Conservation (phyloP, 2,329 filamentous ascomycete species). For the Trichoderma semiorbis region DNA sequence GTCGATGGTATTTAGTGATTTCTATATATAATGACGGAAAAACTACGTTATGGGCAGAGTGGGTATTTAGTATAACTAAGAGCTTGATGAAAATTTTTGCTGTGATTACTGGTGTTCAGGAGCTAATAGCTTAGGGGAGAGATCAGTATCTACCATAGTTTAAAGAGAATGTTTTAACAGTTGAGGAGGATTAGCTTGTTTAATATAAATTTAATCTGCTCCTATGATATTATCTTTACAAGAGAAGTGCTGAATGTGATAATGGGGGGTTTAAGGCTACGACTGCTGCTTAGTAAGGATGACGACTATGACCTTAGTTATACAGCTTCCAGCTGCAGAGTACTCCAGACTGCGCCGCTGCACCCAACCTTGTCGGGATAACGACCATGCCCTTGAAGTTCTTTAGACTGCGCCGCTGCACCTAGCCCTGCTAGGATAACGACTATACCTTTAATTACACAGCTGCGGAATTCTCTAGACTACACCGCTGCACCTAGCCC, state of each 20-base stretch:
- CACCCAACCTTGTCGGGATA: not conserved
- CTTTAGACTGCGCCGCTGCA: not conserved
- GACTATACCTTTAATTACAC: too few species aligned
- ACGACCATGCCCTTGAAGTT: not conserved
- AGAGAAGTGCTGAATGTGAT: too few species aligned
- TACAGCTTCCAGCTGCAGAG: too few species aligned
- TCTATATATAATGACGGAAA: not conserved
- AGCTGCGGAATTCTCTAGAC: not conserved
- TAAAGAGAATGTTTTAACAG: not conserved
- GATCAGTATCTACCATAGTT: not conserved
- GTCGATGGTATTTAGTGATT: not conserved
- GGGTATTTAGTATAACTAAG: not conserved
- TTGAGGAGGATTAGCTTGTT: not conserved
- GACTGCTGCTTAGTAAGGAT: too few species aligned
- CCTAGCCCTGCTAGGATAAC: too few species aligned
- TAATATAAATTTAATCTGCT: too few species aligned
- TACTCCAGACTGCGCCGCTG: not conserved
- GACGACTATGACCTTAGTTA: too few species aligned
- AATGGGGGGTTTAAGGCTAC: too few species aligned
- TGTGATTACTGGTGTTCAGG: not conserved
- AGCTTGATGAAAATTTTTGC: slow-evolving; percentile 13
- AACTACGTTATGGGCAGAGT: not conserved
- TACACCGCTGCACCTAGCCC: not conserved
- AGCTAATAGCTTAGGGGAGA: not conserved
- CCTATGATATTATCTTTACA: too few species aligned